Conservation (phyloP, 208 protist genomes). For the Leishmania arabica region DNA sequence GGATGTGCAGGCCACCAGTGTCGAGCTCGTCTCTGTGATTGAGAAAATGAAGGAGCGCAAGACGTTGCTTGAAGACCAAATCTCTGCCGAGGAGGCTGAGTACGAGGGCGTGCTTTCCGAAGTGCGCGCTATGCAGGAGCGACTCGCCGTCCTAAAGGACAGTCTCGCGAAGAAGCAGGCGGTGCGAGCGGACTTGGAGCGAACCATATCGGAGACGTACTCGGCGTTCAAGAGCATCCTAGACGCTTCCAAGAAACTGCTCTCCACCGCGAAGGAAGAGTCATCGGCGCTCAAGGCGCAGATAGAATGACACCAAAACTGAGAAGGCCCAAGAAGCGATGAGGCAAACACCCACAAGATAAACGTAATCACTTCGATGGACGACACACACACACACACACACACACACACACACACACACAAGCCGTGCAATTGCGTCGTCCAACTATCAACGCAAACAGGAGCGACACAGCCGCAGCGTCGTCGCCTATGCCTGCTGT, state of each 20-base stretch:
- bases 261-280: conserved; percentile 72
- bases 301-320: conserved; percentile 13
- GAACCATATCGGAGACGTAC: conserved; percentile 79
- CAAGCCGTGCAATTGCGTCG: neutral
- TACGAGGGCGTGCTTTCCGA: conserved; percentile 48
- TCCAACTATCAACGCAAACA: neutral
- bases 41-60: conserved; percentile 89
- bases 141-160: conserved; percentile 47
- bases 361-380: neutral
- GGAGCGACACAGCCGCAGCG: neutral
- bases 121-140: conserved; percentile 52
- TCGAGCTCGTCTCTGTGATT: conserved; percentile 89
- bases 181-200: conserved; percentile 70
- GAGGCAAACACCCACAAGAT: neutral
- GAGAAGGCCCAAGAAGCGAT: neutral
- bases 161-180: conserved; percentile 61
- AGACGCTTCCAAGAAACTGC: conserved; percentile 82
- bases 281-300: conserved; percentile 34
- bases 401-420: neutral
- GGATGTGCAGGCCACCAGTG: conserved; percentile 82
- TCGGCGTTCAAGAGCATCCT: conserved; percentile 86
- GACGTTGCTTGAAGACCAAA: conserved; percentile 61
- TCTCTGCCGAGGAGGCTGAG: conserved; percentile 79
- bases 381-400: neutral
- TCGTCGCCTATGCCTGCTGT: neutral